Evolutionary conservation across 805 yeast species (phyloP), one percentile per base, ranked within the genome.

Genomic region (Candida gorgasii): DNA sequence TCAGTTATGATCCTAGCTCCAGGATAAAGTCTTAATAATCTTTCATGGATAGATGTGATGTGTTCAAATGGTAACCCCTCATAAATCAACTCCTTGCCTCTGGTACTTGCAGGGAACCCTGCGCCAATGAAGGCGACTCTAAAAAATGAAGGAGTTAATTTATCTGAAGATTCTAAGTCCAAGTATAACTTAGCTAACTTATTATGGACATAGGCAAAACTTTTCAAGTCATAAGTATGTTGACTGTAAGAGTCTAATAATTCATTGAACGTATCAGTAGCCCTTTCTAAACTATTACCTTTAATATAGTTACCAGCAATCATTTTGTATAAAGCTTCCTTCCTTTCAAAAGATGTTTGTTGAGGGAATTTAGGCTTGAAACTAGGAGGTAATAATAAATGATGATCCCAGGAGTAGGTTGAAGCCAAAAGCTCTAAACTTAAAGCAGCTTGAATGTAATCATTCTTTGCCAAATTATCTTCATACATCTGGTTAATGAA

Each of bases 11-110:
- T 78, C 43, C 83, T 76, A 1, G 95, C 87, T 39, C 95, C 95
- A 20, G 93, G 95, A 60, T 87, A 86, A 36, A 86, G 62, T 54
- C 81, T 78, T 52, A 83, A 73, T 46, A 89, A 66, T 51, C 95
- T 72, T 53, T 83, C 86, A 53, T 85, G 89, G 59, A 89, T 85
- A 3, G 92, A 82, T 2, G 89, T 80, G 45, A 89, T 82, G 61
- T 86, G 93, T 59, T 89, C 97, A 65, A 86, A 89, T 22, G 95
- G 89, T 40, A 80, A 71, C 5, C 96, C 96, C 63, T 89, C 95
- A 57, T 83, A 86, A 40, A 89, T 84, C 58, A 84, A 89, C 46
- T 81, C 82, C 55, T 84, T 80, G 36, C 86, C 86, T 54, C 95
- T 72, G 36, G 86, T 74, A 27, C 89, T 77, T 23, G 69, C 71